Percentiles rank a stretch among this genome's conserved stretches.
phyloP scores from a whole-genome alignment of 768 basidiomycete species.

The Amanita rimosa region DNA sequence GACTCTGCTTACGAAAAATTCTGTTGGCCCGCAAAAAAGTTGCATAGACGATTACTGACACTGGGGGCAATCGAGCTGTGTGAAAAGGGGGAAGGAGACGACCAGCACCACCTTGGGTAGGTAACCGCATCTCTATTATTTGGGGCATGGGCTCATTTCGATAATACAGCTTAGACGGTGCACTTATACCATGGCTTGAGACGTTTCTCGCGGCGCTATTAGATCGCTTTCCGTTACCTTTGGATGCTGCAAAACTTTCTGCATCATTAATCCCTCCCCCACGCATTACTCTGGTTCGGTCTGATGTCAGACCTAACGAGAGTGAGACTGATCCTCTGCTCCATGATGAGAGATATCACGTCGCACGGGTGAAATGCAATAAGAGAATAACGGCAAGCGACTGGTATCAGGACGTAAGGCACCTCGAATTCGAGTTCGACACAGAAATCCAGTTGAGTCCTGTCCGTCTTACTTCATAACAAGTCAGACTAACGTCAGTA shows the following conservation, averaged over 20 bases:
- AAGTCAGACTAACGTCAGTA: slow-evolving; percentile 18
- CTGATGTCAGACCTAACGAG: slow-evolving; percentile 4
- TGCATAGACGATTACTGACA: slow-evolving; percentile 48
- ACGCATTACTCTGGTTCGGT: slow-evolving; percentile 23
- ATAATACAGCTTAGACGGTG: slow-evolving; percentile 57
- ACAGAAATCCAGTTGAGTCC: slow-evolving; percentile 44
- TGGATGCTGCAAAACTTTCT: slow-evolving; percentile 19
- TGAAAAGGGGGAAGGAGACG: slow-evolving; percentile 71
- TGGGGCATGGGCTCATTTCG: slow-evolving; percentile 1
- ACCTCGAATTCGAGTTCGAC: slow-evolving; percentile 69
- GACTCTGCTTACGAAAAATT: slow-evolving; percentile 84
- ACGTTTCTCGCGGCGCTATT: slow-evolving; percentile 34
- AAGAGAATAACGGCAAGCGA: slow-evolving; percentile 61
- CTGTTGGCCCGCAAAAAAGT: slow-evolving; percentile 85
- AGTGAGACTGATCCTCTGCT: slow-evolving; percentile 19
- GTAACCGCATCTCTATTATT: slow-evolving; percentile 6
- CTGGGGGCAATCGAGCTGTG: slow-evolving; percentile 65
- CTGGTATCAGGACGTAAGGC: slow-evolving; percentile 94
- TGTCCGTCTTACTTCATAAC: background rate
- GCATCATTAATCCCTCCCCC: slow-evolving; percentile 24
- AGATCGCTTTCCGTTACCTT: slow-evolving; percentile 38
- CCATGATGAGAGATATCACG: slow-evolving; percentile 27
- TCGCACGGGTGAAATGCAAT: slow-evolving; percentile 48
- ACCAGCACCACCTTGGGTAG: slow-evolving; percentile 75
- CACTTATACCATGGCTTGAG: slow-evolving; percentile 59